These are phyloP conservation scores for Tuber indicum DNA, from an alignment of 495 filamentous ascomycete genomes.

Conservation along the genomic window DNA sequence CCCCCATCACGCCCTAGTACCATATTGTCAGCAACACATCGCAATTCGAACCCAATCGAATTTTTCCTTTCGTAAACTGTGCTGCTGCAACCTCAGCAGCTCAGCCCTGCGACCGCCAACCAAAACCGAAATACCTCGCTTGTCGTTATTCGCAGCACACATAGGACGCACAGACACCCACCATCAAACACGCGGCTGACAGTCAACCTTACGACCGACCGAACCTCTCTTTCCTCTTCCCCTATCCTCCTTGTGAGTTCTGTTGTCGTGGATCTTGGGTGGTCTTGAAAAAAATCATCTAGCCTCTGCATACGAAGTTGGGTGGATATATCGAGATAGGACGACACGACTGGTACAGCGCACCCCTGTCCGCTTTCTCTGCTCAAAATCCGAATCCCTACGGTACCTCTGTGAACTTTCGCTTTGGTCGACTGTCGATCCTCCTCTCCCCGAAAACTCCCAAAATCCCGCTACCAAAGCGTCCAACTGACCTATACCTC, in stretches of 20 bases:
- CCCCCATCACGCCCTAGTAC: conserved; percentile 27
- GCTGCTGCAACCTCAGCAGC: conserved; percentile 27
- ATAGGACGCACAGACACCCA: conserved; percentile 35
- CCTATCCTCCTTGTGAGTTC: conserved; percentile 36
- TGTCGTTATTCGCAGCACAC: conserved; percentile 28
- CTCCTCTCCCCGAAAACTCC: conserved; percentile 25
- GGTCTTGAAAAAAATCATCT: conserved; percentile 26
- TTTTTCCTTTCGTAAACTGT: conserved; percentile 34
- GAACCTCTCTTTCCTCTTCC: conserved; percentile 31
- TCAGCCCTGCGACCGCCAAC: conserved; percentile 38
- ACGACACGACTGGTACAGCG: conserved; percentile 39
- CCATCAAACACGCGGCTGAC: conserved; percentile 34
- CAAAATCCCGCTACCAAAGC: conserved; percentile 19
- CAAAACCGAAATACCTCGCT: conserved; percentile 36
- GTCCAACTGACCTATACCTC: conserved; percentile 21
- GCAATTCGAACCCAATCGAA: conserved; percentile 38
- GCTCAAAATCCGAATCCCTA: conserved; percentile 28
- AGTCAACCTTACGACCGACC: conserved; percentile 31
- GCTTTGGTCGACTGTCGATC: conserved; percentile 23
- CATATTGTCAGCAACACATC: conserved; percentile 34
- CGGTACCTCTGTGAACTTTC: conserved; percentile 21
- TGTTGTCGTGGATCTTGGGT: conserved; percentile 37
- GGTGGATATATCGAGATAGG: conserved; percentile 36
- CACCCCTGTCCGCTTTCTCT: conserved; percentile 32
- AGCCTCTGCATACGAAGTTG: conserved; percentile 30